Base-by-base conservation (phyloP, 2,329 filamentous ascomycete genomes). In the Penicillium capsulatum region DNA sequence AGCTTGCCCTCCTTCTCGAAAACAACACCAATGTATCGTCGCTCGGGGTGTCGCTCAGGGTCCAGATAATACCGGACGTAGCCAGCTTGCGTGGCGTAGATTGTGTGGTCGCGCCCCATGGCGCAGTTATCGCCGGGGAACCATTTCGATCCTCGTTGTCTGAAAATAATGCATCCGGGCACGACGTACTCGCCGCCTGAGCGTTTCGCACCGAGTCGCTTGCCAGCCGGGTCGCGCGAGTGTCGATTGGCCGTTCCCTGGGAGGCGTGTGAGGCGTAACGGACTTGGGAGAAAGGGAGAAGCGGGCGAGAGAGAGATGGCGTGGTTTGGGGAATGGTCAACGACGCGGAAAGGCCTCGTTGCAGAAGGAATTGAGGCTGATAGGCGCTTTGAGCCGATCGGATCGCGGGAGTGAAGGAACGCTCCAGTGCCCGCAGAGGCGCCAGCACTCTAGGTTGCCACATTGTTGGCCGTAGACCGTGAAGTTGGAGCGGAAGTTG, bases 11-110 rank as follows among this genome's bases (percentile, higher is more conserved):
- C 73, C 60, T 88, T 87, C 63, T 90, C 77, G 65, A 95, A 90
- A 22, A 86, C 85, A 14, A 98, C 84, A 46, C 92, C 92, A 58
- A 98, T 98, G 73, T 90, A 98, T 65, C 94, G 87, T 45, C 90
- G 80, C 53, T 88, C 85, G 1, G 90, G 86, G 66, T 97, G 88
- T 43, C 74, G 77, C 20, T 76, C 67, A 0, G 90, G 89, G 62
- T 98, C 91, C 60, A 84, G 81, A 75, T 98, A 98, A 77, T 95
- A 98, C 57, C 92, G 89, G 45, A 98, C 92, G 67, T 94, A 98
- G 49, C 92, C 92, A 3, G 84, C 76, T 40, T 84, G 79, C 44
- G 81, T 83, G 37, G 92, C 82, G 67, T 86, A 94, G 63, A 98
- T 94, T 35, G 91, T 97, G 73, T 97, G 92, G 66, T 98, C 90